Evolutionary conservation across 305 asterid species (phyloP), one percentile per base, ranked within the genome.

Genomic region (Rubia balearica): DNA sequence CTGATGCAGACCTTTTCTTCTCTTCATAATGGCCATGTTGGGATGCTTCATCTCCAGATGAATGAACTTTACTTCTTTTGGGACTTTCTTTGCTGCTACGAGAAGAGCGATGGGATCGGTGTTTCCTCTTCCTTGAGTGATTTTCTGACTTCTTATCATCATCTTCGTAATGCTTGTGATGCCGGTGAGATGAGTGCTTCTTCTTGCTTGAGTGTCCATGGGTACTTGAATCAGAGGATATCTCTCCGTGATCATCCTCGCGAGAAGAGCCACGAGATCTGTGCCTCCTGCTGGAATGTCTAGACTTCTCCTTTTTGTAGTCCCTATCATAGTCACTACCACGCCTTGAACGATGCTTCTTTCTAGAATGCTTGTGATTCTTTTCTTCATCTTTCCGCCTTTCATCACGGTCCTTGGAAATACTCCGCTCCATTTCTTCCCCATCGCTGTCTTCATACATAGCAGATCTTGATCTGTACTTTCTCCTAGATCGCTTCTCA

Each of bases 381-480:
- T 42, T 73, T 51, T 65, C 86, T 74, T 65, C 85, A 76, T 76
- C 77, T 61, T 75, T 76, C 71, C 62, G 85, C 42, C 74, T 76
- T 61, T 66, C 80, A 61, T 70, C 77, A 17, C 24, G 22, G 60
- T 84, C 80, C 76, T 76, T 72, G 11, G 77, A 73, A 60, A 22
- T 9, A 42, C 57, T 53, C 57, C 30, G 42, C 60, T 71, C 69
- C 68, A 11, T 40, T 30, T 49, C 74, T 67, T 72, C 84, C 10
- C 49, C 82, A 24, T 81, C 81, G 53, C 75, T 89, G 40, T 71
- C 87, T 75, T 82, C 84, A 19, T 72, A 73, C 72, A 74, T 81
- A 41, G 75, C 84, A 71, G 85, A 72, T 78, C 85, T 85, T 63
- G 90, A 81, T 75, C 97, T 79, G 76, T 90, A 90, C 79, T 82